Conservation (phyloP, 1,139 yeast genomes). For the Debaryomyces psychrophilus region DNA sequence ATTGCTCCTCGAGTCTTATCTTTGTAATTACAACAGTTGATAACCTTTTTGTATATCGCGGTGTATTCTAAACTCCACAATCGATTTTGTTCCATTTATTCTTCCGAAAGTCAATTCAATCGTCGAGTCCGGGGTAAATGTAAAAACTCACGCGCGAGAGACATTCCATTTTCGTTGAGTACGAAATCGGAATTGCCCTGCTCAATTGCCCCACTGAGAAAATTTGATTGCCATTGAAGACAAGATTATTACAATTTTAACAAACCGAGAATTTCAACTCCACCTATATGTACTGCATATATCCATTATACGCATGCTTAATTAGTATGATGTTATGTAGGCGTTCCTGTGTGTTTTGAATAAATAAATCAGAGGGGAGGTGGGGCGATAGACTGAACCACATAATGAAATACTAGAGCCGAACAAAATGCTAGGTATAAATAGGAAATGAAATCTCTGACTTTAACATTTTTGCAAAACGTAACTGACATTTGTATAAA, state of each 20-base stretch:
- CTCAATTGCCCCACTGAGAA: neutral
- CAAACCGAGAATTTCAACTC: slow-evolving; percentile 2
- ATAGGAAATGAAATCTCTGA: neutral
- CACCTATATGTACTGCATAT: neutral
- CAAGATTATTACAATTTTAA: neutral
- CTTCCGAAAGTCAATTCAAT: neutral
- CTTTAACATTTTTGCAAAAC: neutral
- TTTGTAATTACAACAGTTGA: too few species aligned
- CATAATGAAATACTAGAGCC: neutral
- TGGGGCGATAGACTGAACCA: neutral
- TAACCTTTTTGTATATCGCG: too few species aligned
- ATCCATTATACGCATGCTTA: neutral
- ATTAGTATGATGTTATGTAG: neutral
- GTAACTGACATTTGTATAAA: neutral
- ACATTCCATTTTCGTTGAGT: neutral
- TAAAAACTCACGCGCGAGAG: neutral
- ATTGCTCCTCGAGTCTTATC: too few species aligned
- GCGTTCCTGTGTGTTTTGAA: neutral
- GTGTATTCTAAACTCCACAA: too few species aligned
- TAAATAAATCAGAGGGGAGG: neutral
- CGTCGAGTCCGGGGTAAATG: neutral
- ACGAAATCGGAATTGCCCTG: neutral
- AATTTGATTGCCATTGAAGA: slow-evolving; percentile 1
- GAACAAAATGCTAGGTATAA: neutral
- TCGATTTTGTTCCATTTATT: neutral